Evolutionary conservation across 345 rosid genomes (phyloP), one percentile per base, ranked within the genome.

Genomic region (Cardiospermum halicacabum): DNA sequence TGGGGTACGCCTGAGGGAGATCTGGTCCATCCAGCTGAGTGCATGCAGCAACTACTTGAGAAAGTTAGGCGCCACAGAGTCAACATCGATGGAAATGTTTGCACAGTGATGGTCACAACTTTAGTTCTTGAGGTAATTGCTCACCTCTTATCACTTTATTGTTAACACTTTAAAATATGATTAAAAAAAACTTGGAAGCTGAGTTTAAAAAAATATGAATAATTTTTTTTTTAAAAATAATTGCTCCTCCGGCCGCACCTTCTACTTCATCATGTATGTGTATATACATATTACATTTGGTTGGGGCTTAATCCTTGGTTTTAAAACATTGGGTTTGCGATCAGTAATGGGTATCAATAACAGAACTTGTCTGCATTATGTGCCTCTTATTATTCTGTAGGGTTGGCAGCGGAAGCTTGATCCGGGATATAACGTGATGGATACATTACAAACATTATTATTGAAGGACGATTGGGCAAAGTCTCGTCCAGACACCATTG

Each of bases 401-500:
- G 99, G 97, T 27, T 95, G 99, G 99, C 97, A 95, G 69, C 71
- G 92, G 70, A 95, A 95, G 77, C 96, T 95, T 1, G 96, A 91
- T 80, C 99, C 96, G 5, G 79, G 73, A 54, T 95, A 89, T 66
- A 82, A 95, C 59, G 89, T 95, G 59, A 91, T 95, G 97, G 77
- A 74, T 6, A 91, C 96, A 1, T 76, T 95, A 55, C 96, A 89
- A 71, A 75, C 83, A 5, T 75, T 95, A 73, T 77, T 95, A 47
- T 88, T 89, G 13, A 85, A 79, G 77, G 88, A 84, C 5, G 99
- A 95, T 77, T 91, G 99, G 99, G 88, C 89, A 4, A 87, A 89
- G 64, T 82, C 96, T 55, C 96, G 91, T 70, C 86, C 96, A 19
- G 85, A 91, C 84, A 94, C 99, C 7, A 80, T 94, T n/a, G 96